Evolutionary conservation across 352 stramenopile genomes (phyloP).

Genomic region (Phytopythium cucurbitacearum): DNA sequence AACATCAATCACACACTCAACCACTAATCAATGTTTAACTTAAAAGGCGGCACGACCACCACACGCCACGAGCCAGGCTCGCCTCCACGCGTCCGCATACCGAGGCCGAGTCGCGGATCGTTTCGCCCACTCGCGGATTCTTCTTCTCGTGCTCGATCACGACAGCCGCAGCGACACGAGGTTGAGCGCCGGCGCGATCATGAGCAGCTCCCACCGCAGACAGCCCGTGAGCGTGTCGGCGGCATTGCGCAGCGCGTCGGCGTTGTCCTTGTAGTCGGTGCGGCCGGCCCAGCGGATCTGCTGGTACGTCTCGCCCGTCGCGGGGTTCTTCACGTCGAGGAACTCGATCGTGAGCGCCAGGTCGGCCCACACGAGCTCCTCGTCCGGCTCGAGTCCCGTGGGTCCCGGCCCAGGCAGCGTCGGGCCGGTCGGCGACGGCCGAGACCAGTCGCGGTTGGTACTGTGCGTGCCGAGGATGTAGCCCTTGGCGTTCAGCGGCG

Average conservation of each 20-base stretch:
- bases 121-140: no score
- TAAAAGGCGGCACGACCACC: slow-evolving; percentile 2
- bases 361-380: slow-evolving; percentile 35
- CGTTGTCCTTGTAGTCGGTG: slow-evolving; percentile 39
- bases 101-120: no score
- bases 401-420: background rate
- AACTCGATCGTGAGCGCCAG: slow-evolving; percentile 43
- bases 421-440: background rate
- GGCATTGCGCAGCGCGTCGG: slow-evolving; percentile 36
- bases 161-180: slow-evolving; percentile 25
- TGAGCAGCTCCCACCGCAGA: slow-evolving; percentile 38
- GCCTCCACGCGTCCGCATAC: no score
- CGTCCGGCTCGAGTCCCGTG: slow-evolving; percentile 9
- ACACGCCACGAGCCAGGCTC: slow-evolving; percentile 9
- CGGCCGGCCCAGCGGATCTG: slow-evolving; percentile 40
- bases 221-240: slow-evolving; percentile 33
- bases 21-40: slow-evolving; percentile 14
- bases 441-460: slow-evolving; percentile 23
- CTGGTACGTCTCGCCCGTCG: slow-evolving; percentile 25
- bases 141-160: slow-evolving; percentile 2
- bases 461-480: slow-evolving; percentile 47
- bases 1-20: slow-evolving; percentile 13
- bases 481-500: slow-evolving; percentile 23
- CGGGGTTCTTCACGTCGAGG: slow-evolving; percentile 24
- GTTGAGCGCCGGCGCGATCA: slow-evolving; percentile 29